Evolutionary conservation across 2,329 filamentous ascomycete genomes (phyloP).

Genomic region (Zymoseptoria crescenta): DNA sequence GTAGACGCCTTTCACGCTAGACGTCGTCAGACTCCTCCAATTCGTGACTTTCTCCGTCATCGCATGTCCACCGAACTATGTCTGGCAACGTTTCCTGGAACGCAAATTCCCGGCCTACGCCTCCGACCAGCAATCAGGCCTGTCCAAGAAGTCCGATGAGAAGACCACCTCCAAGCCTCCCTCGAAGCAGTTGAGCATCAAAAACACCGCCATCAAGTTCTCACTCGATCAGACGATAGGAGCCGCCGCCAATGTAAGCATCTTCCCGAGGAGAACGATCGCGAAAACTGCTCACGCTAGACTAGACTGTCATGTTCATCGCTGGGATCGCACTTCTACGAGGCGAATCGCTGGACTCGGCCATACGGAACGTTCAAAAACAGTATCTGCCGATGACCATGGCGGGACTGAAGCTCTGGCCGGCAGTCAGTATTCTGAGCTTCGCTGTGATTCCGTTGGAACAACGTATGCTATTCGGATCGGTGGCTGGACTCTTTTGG

Average conservation of each 20-base stretch:
- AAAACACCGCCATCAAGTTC: slow-evolving; percentile 61
- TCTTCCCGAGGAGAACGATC: not conserved
- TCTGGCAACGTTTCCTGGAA: slow-evolving; percentile 80
- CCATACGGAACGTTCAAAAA: slow-evolving; percentile 15
- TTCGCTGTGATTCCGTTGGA: slow-evolving; percentile 67
- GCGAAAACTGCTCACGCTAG: not conserved
- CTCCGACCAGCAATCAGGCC: slow-evolving; percentile 24
- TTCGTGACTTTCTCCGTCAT: slow-evolving; percentile 68
- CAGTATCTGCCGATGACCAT: slow-evolving; percentile 46
- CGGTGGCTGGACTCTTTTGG: slow-evolving; percentile 65
- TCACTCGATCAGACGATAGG: slow-evolving; percentile 61
- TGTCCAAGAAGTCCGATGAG: slow-evolving; percentile 17
- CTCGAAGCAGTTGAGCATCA: slow-evolving; percentile 38
- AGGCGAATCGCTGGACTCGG: slow-evolving; percentile 16
- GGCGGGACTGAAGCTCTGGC: slow-evolving; percentile 69
- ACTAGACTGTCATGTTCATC: slow-evolving; percentile 52
- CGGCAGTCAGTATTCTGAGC: slow-evolving; percentile 60
- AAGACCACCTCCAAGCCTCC: slow-evolving; percentile 1
- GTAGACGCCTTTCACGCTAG: slow-evolving; percentile 43
- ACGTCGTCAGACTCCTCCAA: slow-evolving; percentile 62
- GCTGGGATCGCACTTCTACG: slow-evolving; percentile 52
- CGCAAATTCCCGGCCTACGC: slow-evolving; percentile 61
- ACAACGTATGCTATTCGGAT: slow-evolving; percentile 61
- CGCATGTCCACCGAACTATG: slow-evolving; percentile 71
- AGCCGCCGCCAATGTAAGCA: slow-evolving; percentile 47